These are phyloP conservation scores for Claviceps maximensis DNA, from an alignment of 2,329 filamentous ascomycete species.

Conservation along the genomic window DNA sequence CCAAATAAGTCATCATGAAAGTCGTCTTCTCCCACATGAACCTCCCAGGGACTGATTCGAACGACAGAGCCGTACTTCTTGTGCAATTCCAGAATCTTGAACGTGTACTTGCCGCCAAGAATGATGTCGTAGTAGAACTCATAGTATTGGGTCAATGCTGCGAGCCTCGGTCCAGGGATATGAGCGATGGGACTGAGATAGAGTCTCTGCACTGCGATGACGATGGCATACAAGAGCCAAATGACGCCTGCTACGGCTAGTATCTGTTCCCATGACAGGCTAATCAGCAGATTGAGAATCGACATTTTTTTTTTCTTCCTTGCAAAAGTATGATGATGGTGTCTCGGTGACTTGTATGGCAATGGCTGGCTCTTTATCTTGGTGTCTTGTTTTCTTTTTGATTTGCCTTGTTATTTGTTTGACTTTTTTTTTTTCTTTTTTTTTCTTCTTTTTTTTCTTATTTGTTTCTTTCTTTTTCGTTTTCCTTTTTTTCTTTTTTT, in stretches of 20 bases:
- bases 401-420: background rate
- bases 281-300: slow-evolving; percentile 11
- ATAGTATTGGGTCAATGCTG: slow-evolving; percentile 26
- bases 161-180: slow-evolving; percentile 26
- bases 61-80: slow-evolving; percentile 27
- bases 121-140: slow-evolving; percentile 31
- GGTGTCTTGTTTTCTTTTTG: background rate
- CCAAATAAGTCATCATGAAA: slow-evolving; percentile 28
- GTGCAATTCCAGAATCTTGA: slow-evolving; percentile 28
- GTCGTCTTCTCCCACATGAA: slow-evolving; percentile 24
- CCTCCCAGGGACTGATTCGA: slow-evolving; percentile 27
- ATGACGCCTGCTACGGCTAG: slow-evolving; percentile 12
- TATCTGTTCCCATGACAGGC: slow-evolving; percentile 15
- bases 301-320: no score
- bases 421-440: background rate
- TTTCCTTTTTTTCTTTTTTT: background rate
- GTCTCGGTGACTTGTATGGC: background rate
- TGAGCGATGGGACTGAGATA: slow-evolving; percentile 25
- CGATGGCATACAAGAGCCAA: slow-evolving; percentile 18
- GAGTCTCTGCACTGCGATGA: slow-evolving; percentile 19
- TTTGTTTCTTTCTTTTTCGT: background rate
- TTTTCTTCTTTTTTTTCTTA: background rate
- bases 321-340: background rate
- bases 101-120: slow-evolving; percentile 27
- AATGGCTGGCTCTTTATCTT: background rate